A percentile compares a stretch with the other conserved stretches of the same genome.
These are phyloP conservation scores for Odonthalia washingtoniensis DNA, from an alignment of 31 red algal genomes.

Conservation along the genomic window DNA sequence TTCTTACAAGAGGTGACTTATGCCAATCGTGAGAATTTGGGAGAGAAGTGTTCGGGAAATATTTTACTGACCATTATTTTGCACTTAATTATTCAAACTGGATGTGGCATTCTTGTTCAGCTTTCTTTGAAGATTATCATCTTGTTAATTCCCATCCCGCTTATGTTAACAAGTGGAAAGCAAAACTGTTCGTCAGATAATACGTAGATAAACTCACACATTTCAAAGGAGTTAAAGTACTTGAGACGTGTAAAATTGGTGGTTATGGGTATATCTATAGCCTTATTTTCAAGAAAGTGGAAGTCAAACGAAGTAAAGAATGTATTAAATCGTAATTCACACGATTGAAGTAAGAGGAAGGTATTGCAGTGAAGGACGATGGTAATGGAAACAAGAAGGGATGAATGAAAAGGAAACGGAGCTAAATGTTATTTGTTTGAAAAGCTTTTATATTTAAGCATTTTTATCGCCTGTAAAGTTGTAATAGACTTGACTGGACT, in stretches of 20 bases:
- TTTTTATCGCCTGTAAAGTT: no score
- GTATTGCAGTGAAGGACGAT: no score
- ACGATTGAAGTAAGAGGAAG: no score
- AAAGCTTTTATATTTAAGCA: no score
- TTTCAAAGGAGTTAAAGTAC: slow-evolving; percentile 76
- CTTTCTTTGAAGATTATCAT: slow-evolving; percentile 92
- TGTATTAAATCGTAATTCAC: slow-evolving; percentile 65
- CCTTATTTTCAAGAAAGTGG: slow-evolving; percentile 80
- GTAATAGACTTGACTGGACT: no score
- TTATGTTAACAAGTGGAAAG: slow-evolving; percentile 78
- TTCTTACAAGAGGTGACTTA: slow-evolving; percentile 92
- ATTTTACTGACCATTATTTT: slow-evolving; percentile 84
- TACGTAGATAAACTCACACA: slow-evolving; percentile 72
- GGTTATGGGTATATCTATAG: slow-evolving; percentile 86
- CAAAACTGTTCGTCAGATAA: slow-evolving; percentile 77
- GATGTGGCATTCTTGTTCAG: slow-evolving; percentile 93
- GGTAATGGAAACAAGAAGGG: no score
- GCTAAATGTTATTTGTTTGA: no score
- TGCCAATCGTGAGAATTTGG: slow-evolving; percentile 93
- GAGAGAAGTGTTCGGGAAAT: slow-evolving; percentile 72
- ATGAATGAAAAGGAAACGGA: no score
- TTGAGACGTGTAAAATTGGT: slow-evolving; percentile 79
- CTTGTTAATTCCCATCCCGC: slow-evolving; percentile 87
- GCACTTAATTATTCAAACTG: slow-evolving; percentile 92
- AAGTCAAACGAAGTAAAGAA: slow-evolving; percentile 75